Conservation (phyloP, 2,329 filamentous ascomycete species). For the Neofusicoccum parvum region DNA sequence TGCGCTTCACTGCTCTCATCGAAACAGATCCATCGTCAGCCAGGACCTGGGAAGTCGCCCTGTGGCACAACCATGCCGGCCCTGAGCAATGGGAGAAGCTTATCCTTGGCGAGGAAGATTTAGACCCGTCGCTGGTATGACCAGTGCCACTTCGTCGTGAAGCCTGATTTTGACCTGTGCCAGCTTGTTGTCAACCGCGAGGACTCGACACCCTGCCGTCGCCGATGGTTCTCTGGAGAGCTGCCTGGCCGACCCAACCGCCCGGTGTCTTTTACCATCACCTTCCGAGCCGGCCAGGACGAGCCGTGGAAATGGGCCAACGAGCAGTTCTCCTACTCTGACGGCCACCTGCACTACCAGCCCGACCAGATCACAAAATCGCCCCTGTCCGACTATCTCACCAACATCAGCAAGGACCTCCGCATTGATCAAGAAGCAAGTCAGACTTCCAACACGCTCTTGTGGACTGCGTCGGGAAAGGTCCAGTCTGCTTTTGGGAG, state of each 20-base stretch:
- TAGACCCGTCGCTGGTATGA: not conserved
- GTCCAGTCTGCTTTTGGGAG: slow-evolving; percentile 60
- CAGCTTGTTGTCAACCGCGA: slow-evolving; percentile 11
- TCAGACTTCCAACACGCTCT: slow-evolving; percentile 67
- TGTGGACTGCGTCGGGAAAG: slow-evolving; percentile 67
- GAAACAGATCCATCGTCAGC: slow-evolving; percentile 62
- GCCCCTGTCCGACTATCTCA: slow-evolving; percentile 59
- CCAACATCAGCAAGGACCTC: slow-evolving; percentile 59
- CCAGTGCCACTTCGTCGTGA: slow-evolving; percentile 8
- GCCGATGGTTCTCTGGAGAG: slow-evolving; percentile 58
- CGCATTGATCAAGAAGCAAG: slow-evolving; percentile 57
- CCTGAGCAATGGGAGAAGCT: slow-evolving; percentile 62
- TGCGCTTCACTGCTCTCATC: slow-evolving; percentile 69
- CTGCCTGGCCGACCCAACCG: slow-evolving; percentile 48
- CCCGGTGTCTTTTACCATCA: slow-evolving; percentile 68
- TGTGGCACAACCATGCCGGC: slow-evolving; percentile 70
- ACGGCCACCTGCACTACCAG: slow-evolving; percentile 65
- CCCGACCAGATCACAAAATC: slow-evolving; percentile 36
- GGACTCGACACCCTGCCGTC: slow-evolving; percentile 22
- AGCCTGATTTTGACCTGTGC: not conserved
- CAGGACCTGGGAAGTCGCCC: slow-evolving; percentile 68
- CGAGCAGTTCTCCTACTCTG: slow-evolving; percentile 63
- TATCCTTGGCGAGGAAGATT: not conserved
- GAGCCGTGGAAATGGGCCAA: slow-evolving; percentile 71
- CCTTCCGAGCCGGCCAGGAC: slow-evolving; percentile 59